Percentiles rank a stretch among this genome's conserved stretches.
phyloP scores from a whole-genome alignment of 139 green algal genomes.

The Penium margaritaceum region DNA sequence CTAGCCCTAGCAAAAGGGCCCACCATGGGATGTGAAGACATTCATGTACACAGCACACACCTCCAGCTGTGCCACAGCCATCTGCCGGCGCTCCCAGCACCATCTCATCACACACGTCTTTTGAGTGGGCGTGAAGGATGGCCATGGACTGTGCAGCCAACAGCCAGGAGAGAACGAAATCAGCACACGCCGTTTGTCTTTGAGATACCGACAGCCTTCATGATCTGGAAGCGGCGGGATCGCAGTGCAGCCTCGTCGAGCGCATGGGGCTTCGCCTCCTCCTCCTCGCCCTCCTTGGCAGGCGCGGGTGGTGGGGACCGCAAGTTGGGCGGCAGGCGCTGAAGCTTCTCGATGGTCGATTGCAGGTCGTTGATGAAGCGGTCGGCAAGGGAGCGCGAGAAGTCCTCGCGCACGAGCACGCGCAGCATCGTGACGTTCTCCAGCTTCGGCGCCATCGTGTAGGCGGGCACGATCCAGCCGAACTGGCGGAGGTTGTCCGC shows the following conservation, averaged over 20 bases:
- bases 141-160: not conserved
- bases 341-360: not conserved
- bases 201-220: conserved; percentile 1
- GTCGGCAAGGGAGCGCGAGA: conserved; percentile 26
- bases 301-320: not conserved
- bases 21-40: not conserved
- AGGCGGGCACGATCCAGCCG: conserved; percentile 47
- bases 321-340: not conserved
- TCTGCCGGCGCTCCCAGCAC: no score
- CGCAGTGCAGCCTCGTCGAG: not conserved
- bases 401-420: conserved; percentile 36
- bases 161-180: not conserved
- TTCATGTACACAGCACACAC: no score
- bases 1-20: not conserved
- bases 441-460: conserved; percentile 48
- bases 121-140: not conserved
- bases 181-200: conserved; percentile 35
- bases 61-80: no score
- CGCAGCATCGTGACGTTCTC: conserved; percentile 35
- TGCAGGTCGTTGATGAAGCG: conserved; percentile 19
- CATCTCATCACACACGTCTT: no score
- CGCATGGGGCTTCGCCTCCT: not conserved
- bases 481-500: conserved; percentile 36
- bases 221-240: conserved; percentile 11
- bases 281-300: not conserved